Conservation (phyloP, 148 eudicot genomes). For the Talinum fruticosum region DNA sequence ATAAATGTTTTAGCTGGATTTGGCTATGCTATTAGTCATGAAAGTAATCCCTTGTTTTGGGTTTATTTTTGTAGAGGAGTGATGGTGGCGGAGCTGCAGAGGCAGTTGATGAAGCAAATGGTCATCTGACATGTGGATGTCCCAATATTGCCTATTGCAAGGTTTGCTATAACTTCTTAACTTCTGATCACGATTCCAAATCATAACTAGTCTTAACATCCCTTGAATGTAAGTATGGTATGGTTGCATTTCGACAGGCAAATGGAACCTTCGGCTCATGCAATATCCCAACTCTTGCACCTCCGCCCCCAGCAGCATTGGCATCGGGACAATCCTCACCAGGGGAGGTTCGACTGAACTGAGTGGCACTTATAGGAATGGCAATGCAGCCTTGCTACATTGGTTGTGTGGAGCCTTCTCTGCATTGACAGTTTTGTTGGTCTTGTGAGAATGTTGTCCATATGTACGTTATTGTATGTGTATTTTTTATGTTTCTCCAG, state of each 20-base stretch:
- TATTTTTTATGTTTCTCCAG: neutral
- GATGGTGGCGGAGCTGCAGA: slow-evolving; percentile 98
- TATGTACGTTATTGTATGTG: neutral
- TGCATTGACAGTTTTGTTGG: slow-evolving; percentile 16
- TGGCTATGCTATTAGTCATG: neutral
- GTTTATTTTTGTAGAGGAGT: slow-evolving; percentile 49
- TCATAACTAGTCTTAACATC: neutral
- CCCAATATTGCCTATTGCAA: slow-evolving; percentile 84
- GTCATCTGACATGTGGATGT: slow-evolving; percentile 86
- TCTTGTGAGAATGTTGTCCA: neutral
- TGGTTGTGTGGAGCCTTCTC: slow-evolving; percentile 38
- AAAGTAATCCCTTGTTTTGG: neutral
- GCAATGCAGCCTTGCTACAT: slow-evolving; percentile 15
- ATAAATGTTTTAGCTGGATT: neutral
- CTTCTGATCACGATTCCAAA: neutral
- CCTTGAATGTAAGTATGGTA: neutral
- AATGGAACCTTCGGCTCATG: slow-evolving; percentile 73
- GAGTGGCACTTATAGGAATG: slow-evolving; percentile 23
- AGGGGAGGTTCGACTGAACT: slow-evolving; percentile 14
- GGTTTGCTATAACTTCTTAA: slow-evolving; percentile 34
- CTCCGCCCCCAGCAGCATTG: slow-evolving; percentile 77
- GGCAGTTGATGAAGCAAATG: slow-evolving; percentile 88
- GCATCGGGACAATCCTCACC: slow-evolving; percentile 18
- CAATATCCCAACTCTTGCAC: slow-evolving; percentile 58
- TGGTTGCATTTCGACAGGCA: slow-evolving; percentile 32